Conservation (phyloP, 2,329 filamentous ascomycete genomes). For the Bipolaris cookei region DNA sequence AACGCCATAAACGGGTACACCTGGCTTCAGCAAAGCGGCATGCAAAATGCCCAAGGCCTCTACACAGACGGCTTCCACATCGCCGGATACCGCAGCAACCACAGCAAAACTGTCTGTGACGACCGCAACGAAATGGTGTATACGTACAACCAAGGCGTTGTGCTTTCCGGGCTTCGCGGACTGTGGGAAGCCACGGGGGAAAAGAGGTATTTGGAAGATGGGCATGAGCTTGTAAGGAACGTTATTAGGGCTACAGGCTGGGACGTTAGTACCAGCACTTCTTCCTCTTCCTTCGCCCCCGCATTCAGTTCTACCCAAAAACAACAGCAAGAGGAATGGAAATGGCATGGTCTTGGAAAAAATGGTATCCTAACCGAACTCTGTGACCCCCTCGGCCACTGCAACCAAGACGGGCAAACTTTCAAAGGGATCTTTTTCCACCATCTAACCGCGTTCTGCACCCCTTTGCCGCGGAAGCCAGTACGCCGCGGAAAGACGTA, state of each 20-base stretch:
- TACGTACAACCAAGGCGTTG: slow-evolving; percentile 93
- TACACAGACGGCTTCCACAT: slow-evolving; percentile 93
- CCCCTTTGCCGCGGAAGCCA: slow-evolving; percentile 60
- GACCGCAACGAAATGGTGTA: slow-evolving; percentile 86
- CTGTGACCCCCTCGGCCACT: slow-evolving; percentile 76
- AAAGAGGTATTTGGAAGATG: slow-evolving; percentile 75
- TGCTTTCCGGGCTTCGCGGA: slow-evolving; percentile 80
- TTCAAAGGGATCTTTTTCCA: slow-evolving; percentile 98
- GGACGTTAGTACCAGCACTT: no score
- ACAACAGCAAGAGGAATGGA: not conserved
- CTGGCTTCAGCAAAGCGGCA: slow-evolving; percentile 80
- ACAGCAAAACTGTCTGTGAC: slow-evolving; percentile 75
- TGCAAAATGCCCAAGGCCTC: slow-evolving; percentile 77
- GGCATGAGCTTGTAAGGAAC: slow-evolving; percentile 74
- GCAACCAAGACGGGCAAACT: slow-evolving; percentile 83
- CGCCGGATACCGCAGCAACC: slow-evolving; percentile 62
- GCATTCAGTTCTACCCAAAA: not conserved
- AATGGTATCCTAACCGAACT: slow-evolving; percentile 82
- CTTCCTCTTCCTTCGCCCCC: not conserved
- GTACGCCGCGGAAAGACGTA: slow-evolving; percentile 55
- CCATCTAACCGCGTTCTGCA: slow-evolving; percentile 81
- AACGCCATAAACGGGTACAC: slow-evolving; percentile 79
- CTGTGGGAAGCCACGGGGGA: slow-evolving; percentile 80
- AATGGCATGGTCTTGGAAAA: slow-evolving; percentile 77
- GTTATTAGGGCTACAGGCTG: slow-evolving; percentile 83